Evolutionary conservation across 1,284 basidiomycete genomes (phyloP), one percentile per base, ranked within the genome.

Genomic region (Ceratobasidium sp.): DNA sequence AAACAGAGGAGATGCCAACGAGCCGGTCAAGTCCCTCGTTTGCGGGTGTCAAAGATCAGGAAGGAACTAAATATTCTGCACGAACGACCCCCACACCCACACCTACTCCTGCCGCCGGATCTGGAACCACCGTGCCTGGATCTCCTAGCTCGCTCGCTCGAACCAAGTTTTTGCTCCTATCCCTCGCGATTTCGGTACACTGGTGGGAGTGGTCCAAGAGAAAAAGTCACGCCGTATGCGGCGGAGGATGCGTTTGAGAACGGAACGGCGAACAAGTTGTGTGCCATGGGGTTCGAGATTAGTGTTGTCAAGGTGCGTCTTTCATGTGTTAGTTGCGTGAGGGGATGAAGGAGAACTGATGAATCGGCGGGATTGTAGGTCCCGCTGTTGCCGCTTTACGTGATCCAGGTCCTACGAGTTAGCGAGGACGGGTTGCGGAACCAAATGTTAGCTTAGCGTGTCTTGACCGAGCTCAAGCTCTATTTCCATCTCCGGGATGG

Each of bases 371-470:
- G 81, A 82, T 64, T 79, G 3, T 82, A 97, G 94, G 94, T 98
- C n/a, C 97, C 97, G 44, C 94, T 94, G 89, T 85, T 99, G 78
- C 96, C 97, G 0, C 87, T 99, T 44, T 95, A 98, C 83, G 97
- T 97, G 0, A 93, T 99, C 78, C 97, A 99, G 84, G 99, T 99
- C 88, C 91, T 96, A 74, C 89, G 97, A 77, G 91, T 94, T 0
- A 91, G 94, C 59, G 97, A 97, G 2, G 96, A 98, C 81, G 95
- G 95, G 1, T 98, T 96, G 97, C 96, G 98, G 85, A 98, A 98
- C 84, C 94, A 96, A 84, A 96, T 96, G 93, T 89, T 99, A 66
- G 97, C 96, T n/a, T 91, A 96, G 83, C 89, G 96, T 78, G 96
- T 98, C 59, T 85, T 98, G 81, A 94, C 95, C 77, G 96, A 98